Evolutionary conservation across 768 basidiomycete genomes (phyloP).

Genomic region (Zangia roseola): DNA sequence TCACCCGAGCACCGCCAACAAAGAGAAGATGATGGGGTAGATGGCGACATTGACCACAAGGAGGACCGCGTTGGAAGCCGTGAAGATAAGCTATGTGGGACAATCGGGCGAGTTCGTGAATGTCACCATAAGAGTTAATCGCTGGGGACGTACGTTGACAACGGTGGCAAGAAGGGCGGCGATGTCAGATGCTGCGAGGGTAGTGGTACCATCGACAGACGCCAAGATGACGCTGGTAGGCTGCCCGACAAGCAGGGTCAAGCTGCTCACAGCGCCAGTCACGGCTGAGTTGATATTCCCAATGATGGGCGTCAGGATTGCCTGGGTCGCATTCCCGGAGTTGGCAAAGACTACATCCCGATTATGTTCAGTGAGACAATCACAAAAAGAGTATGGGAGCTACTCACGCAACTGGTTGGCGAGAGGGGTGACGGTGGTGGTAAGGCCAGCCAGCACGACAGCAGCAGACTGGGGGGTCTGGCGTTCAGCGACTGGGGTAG

Average conservation of each 20-base stretch:
- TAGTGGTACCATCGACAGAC: background rate
- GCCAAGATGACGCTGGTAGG: background rate
- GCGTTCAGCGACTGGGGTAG: background rate
- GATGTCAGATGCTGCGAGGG: conserved; percentile 2
- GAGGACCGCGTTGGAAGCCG: conserved; percentile 1
- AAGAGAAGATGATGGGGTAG: background rate
- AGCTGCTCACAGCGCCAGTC: background rate
- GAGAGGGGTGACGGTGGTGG: background rate
- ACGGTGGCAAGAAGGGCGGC: conserved; percentile 1
- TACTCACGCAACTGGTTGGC: background rate
- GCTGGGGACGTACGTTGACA: conserved; percentile 10
- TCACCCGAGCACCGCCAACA: conserved; percentile 4
- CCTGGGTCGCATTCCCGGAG: background rate
- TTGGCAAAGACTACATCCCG: conserved; percentile 8
- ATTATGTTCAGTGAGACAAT: background rate
- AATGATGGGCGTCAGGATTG: background rate
- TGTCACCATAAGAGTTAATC: background rate
- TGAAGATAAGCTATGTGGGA: conserved; percentile 12
- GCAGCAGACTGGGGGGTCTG: background rate
- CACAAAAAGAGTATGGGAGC: background rate
- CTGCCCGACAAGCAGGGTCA: background rate
- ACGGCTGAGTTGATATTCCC: background rate
- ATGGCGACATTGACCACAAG: conserved; percentile 6
- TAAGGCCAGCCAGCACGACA: background rate
- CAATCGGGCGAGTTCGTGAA: background rate